Percentiles rank a stretch among this genome's conserved stretches.
These are phyloP conservation scores for Arabis hirsuta DNA, from an alignment of 345 rosid genomes.

Conservation along the genomic window DNA sequence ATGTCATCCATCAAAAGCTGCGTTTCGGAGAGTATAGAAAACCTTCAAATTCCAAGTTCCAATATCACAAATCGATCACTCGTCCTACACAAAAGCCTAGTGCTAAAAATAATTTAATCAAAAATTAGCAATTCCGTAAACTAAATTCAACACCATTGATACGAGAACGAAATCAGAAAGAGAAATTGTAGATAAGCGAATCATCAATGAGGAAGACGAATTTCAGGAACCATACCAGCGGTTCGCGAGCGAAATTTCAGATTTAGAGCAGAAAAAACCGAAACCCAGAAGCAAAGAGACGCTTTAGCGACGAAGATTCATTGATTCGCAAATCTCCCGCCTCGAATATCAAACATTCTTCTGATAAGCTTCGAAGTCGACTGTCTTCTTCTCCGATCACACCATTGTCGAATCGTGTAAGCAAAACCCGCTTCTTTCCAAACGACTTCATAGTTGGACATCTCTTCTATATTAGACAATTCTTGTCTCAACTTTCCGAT, in stretches of 20 bases:
- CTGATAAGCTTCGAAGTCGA: not conserved
- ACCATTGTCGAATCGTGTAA: not conserved
- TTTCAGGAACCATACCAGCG: slow-evolving; percentile 18
- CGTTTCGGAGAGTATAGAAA: not conserved
- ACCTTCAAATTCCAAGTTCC: slow-evolving; percentile 14
- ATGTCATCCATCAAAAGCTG: slow-evolving; percentile 33
- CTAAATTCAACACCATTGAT: not conserved
- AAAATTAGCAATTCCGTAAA: slow-evolving; percentile 3
- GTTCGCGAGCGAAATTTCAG: not conserved
- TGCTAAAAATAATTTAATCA: not conserved
- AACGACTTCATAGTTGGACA: too few relatives aligned
- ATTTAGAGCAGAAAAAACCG: not conserved
- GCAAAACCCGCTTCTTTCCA: too few relatives aligned
- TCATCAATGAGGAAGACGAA: slow-evolving; percentile 11
- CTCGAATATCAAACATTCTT: slow-evolving; percentile 24
- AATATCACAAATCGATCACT: slow-evolving; percentile 22
- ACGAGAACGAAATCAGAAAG: not conserved
- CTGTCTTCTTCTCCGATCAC: slow-evolving; percentile 10
- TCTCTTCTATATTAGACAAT: too few relatives aligned
- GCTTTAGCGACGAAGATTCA: not conserved
- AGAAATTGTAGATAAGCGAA: not conserved
- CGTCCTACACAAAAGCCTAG: not conserved
- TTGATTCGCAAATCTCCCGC: slow-evolving; percentile 30
- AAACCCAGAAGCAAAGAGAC: slow-evolving; percentile 3
- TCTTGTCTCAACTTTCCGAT: too few relatives aligned